Percentiles rank a stretch among this genome's conserved stretches.
phyloP scores from a whole-genome alignment of 1,139 yeast genomes.

The Blastobotrys capitulatus region DNA sequence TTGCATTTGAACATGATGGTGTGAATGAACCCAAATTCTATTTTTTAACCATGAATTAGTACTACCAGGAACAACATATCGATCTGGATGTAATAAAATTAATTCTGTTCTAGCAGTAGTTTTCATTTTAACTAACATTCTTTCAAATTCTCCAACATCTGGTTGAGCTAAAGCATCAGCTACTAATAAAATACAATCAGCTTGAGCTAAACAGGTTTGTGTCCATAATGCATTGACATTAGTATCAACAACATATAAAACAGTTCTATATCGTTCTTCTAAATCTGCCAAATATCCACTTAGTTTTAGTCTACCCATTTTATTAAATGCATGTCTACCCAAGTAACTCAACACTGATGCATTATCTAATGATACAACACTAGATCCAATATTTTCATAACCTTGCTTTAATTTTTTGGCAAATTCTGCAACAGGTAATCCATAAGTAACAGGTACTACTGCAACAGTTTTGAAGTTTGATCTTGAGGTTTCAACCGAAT shows the following conservation, averaged over 20 bases:
- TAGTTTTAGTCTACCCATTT: slow-evolving; percentile 74
- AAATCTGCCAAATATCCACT: slow-evolving; percentile 87
- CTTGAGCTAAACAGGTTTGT: slow-evolving; percentile 85
- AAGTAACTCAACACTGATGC: slow-evolving; percentile 72
- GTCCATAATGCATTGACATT: slow-evolving; percentile 86
- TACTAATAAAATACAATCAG: slow-evolving; percentile 66
- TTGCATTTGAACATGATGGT: slow-evolving; percentile 70
- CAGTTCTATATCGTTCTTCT: slow-evolving; percentile 83
- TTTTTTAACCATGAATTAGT: slow-evolving; percentile 81
- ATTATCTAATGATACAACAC: slow-evolving; percentile 75
- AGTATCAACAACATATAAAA: slow-evolving; percentile 85
- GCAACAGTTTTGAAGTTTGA: slow-evolving; percentile 74
- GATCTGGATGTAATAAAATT: slow-evolving; percentile 76
- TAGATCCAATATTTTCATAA: slow-evolving; percentile 63
- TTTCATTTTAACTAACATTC: slow-evolving; percentile 63
- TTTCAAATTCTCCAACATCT: slow-evolving; percentile 80
- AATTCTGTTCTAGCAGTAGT: slow-evolving; percentile 88
- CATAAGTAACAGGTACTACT: slow-evolving; percentile 69
- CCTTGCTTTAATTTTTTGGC: slow-evolving; percentile 68
- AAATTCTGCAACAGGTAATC: slow-evolving; percentile 80
- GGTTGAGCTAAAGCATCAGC: slow-evolving; percentile 54
- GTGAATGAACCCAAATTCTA: slow-evolving; percentile 87
- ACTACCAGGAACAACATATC: slow-evolving; percentile 76
- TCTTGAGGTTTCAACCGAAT: slow-evolving; percentile 18
- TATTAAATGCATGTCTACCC: slow-evolving; percentile 92